Percentiles rank a stretch among this genome's conserved stretches.
phyloP scores from a whole-genome alignment of 495 filamentous ascomycete genomes.

The Thermochaetoides thermophila region DNA sequence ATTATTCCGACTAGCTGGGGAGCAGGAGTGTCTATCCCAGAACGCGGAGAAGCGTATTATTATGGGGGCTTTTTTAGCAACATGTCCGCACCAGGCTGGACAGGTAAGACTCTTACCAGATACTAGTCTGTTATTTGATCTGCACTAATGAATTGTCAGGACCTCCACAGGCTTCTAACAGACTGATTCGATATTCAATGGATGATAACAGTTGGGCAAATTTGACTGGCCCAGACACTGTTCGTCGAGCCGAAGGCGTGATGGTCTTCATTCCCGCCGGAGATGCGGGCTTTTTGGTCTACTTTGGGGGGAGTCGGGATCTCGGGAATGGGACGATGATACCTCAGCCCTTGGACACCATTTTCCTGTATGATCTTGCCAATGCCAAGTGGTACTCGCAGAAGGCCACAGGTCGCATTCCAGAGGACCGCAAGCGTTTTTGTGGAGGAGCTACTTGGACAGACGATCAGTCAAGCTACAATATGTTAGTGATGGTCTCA shows the following conservation, averaged over 20 bases:
- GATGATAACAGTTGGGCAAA: slow-evolving; percentile 26
- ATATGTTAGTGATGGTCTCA: too few relatives aligned
- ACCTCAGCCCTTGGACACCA: slow-evolving; percentile 24
- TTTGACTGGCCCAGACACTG: slow-evolving; percentile 28
- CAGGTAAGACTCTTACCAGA: too few relatives aligned
- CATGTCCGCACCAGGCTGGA: too few relatives aligned
- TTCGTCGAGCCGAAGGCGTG: slow-evolving; percentile 26
- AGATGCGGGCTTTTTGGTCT: slow-evolving; percentile 36
- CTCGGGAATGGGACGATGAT: slow-evolving; percentile 15
- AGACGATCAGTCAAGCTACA: slow-evolving; percentile 36
- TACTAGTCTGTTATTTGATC: too few relatives aligned
- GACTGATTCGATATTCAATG: slow-evolving; percentile 34
- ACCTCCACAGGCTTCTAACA: too few relatives aligned
- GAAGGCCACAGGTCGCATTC: slow-evolving; percentile 32
- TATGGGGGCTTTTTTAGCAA: too few relatives aligned
- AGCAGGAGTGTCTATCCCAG: too few relatives aligned
- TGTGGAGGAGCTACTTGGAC: slow-evolving; percentile 40
- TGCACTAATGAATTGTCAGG: too few relatives aligned
- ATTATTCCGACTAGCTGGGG: too few relatives aligned
- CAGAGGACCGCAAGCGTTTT: slow-evolving; percentile 32
- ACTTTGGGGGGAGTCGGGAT: slow-evolving; percentile 35
- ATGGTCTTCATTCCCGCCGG: slow-evolving; percentile 38
- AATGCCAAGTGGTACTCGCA: slow-evolving; percentile 40
- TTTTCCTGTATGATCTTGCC: slow-evolving; percentile 37
- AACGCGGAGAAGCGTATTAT: too few relatives aligned